These are phyloP conservation scores for Botryobasidium botryosum DNA, from an alignment of 768 basidiomycete genomes.

Conservation along the genomic window DNA sequence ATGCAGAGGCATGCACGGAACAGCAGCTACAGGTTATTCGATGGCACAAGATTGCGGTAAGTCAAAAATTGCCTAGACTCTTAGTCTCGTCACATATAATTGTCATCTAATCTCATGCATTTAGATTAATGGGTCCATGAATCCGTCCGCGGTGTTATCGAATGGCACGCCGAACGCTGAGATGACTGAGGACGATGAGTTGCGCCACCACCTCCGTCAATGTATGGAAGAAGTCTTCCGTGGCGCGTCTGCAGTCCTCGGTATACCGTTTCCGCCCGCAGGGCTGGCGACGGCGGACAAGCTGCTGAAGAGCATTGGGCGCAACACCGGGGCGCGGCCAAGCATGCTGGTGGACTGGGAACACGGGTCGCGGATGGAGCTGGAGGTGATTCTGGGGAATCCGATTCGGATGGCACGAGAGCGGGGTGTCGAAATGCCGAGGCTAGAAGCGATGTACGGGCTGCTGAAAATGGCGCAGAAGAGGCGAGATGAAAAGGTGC, in stretches of 20 bases:
- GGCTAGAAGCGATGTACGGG: constrained; percentile 19
- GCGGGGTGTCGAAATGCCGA: constrained; percentile 17
- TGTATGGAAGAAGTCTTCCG: constrained; percentile 18
- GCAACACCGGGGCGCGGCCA: constrained; percentile 15
- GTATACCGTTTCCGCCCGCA: constrained; percentile 13
- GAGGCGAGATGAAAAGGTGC: constrained; percentile 11
- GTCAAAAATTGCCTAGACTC: too few relatives aligned
- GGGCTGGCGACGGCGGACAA: constrained; percentile 15
- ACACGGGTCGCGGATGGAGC: constrained; percentile 15
- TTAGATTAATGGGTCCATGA: constrained; percentile 17
- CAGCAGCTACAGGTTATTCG: constrained; percentile 18
- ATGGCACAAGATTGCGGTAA: constrained; percentile 21
- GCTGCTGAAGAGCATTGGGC: constrained; percentile 15
- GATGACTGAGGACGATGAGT: constrained; percentile 15
- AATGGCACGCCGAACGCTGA: constrained; percentile 16
- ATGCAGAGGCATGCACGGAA: constrained; percentile 13
- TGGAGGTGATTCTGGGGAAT: constrained; percentile 20
- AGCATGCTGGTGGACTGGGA: constrained; percentile 19
- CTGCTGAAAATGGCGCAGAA: constrained; percentile 15
- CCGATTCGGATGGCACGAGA: constrained; percentile 16
- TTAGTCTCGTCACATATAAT: neutral
- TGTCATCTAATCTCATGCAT: neutral
- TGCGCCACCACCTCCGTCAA: constrained; percentile 13
- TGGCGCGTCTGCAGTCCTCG: constrained; percentile 15
- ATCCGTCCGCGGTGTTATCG: constrained; percentile 17